A percentile compares a stretch with the other conserved stretches of the same genome.
These are phyloP conservation scores for Paraphysoderma sedebokerense DNA, from an alignment of 371 early-diverging fungal genomes.

Conservation along the genomic window DNA sequence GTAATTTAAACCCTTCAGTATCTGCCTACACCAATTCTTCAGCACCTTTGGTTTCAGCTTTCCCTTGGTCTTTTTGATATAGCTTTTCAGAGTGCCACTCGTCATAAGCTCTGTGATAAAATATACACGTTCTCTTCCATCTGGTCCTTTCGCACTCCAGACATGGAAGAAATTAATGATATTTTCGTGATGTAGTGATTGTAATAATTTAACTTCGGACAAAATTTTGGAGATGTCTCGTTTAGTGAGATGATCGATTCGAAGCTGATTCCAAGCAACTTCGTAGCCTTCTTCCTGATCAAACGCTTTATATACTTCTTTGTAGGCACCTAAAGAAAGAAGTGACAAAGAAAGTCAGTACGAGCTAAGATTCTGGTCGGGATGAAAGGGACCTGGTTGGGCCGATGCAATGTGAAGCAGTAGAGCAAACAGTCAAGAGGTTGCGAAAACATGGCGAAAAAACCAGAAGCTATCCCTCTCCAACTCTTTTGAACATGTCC, in stretches of 20 bases:
- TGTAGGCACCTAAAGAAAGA: conserved; percentile 67
- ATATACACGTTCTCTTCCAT: conserved; percentile 48
- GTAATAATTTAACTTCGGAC: conserved; percentile 39
- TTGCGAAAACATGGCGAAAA: too few relatives aligned
- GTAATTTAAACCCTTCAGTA: conserved; percentile 63
- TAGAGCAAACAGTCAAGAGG: too few relatives aligned
- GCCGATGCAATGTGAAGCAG: too few relatives aligned
- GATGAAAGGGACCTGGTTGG: too few relatives aligned
- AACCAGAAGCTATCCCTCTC: too few relatives aligned
- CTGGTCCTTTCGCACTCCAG: conserved; percentile 32
- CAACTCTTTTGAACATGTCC: too few relatives aligned
- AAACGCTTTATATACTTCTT: conserved; percentile 72
- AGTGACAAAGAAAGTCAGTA: too few relatives aligned
- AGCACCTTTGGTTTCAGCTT: conserved; percentile 58
- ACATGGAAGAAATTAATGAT: conserved; percentile 59
- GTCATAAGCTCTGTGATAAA: conserved; percentile 92
- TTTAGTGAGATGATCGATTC: conserved; percentile 34
- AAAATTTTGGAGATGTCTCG: conserved; percentile 12
- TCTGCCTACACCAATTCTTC: conserved; percentile 61
- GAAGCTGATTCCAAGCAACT: conserved; percentile 80
- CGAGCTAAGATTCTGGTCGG: too few relatives aligned
- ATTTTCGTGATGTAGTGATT: conserved; percentile 65
- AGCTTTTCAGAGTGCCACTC: conserved; percentile 65
- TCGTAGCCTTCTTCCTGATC: conserved; percentile 82
- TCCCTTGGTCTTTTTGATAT: conserved; percentile 47